phyloP scores from a whole-genome alignment of 2,329 filamentous ascomycete genomes.

The Pleurostoma richardsiae region DNA sequence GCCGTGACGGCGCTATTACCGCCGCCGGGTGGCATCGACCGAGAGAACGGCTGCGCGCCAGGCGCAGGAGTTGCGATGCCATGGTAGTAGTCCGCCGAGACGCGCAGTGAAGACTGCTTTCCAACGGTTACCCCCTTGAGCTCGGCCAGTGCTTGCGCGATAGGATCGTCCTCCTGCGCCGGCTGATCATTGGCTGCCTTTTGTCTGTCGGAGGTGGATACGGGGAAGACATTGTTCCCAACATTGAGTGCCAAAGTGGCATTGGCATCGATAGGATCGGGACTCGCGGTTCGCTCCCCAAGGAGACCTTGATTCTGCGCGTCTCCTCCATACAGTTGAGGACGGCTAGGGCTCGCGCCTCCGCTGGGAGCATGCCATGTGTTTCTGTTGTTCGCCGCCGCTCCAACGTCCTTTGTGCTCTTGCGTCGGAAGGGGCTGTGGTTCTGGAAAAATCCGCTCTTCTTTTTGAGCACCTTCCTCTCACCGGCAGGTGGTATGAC shows the following conservation, averaged over 20 bases:
- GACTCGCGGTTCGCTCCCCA: constrained; percentile 53
- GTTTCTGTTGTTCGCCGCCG: constrained; percentile 41
- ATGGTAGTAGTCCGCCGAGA: constrained; percentile 93
- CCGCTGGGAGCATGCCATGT: constrained; percentile 46
- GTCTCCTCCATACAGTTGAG: constrained; percentile 32
- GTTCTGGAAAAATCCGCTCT: constrained; percentile 88
- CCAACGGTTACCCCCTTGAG: constrained; percentile 73
- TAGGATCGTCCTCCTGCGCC: constrained; percentile 71
- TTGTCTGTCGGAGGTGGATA: constrained; percentile 70
- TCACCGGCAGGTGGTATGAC: constrained; percentile 31
- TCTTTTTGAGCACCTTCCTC: constrained; percentile 63
- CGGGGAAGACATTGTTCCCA: constrained; percentile 93
- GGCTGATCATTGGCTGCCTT: constrained; percentile 33
- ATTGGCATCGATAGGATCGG: constrained; percentile 84
- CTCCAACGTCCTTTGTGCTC: constrained; percentile 67
- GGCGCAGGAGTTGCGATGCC: constrained; percentile 83
- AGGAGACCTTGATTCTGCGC: constrained; percentile 26
- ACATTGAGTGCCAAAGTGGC: constrained; percentile 91
- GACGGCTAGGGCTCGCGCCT: constrained; percentile 22
- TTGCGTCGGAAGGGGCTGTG: constrained; percentile 90
- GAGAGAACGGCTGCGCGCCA: constrained; percentile 35
- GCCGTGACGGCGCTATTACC: constrained; percentile 41
- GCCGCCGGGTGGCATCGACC: constrained; percentile 32
- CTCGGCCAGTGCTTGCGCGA: constrained; percentile 87
- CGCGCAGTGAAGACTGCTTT: constrained; percentile 75